A percentile compares a stretch with the other conserved stretches of the same genome.
phyloP scores from a whole-genome alignment of 257 asterid genomes.

The Solanum paucissectum region DNA sequence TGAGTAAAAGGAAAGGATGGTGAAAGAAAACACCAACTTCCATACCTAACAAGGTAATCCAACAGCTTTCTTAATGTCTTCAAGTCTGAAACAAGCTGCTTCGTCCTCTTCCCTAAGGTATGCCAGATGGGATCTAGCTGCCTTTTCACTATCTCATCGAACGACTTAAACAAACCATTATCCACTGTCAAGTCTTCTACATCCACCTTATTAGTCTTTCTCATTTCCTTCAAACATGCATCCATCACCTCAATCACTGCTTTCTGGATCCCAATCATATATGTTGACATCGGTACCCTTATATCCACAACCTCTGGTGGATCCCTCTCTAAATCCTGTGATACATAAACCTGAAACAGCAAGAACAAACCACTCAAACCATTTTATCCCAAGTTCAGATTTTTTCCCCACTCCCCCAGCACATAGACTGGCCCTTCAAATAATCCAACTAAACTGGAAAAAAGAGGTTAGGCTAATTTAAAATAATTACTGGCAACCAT shows the following conservation, averaged over 20 bases:
- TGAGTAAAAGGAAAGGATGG: neutral
- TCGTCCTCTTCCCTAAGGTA: constrained; percentile 85
- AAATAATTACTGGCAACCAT: neutral
- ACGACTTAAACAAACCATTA: constrained; percentile 91
- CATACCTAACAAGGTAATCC: constrained; percentile 90
- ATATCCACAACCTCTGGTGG: constrained; percentile 92
- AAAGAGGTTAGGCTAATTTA: neutral
- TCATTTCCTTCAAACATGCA: constrained; percentile 94
- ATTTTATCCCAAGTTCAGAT: neutral
- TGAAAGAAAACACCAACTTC: neutral
- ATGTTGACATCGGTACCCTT: constrained; percentile 79
- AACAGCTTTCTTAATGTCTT: constrained; percentile 85
- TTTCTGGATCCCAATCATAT: constrained; percentile 85
- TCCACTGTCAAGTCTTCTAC: constrained; percentile 95
- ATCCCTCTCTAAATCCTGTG: constrained; percentile 84
- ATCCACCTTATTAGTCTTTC: constrained; percentile 93
- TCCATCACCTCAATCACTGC: constrained; percentile 94
- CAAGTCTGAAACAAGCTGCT: constrained; percentile 94
- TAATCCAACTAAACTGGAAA: neutral
- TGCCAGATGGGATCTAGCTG: constrained; percentile 99
- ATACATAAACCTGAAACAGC: constrained; percentile 61
- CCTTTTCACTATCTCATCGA: constrained; percentile 86
- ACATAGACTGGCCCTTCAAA: neutral
- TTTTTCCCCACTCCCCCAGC: neutral
- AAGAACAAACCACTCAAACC: neutral